Evolutionary conservation across 2,329 filamentous ascomycete species (phyloP).

Genomic region (Allantophomopsis lycopodina): DNA sequence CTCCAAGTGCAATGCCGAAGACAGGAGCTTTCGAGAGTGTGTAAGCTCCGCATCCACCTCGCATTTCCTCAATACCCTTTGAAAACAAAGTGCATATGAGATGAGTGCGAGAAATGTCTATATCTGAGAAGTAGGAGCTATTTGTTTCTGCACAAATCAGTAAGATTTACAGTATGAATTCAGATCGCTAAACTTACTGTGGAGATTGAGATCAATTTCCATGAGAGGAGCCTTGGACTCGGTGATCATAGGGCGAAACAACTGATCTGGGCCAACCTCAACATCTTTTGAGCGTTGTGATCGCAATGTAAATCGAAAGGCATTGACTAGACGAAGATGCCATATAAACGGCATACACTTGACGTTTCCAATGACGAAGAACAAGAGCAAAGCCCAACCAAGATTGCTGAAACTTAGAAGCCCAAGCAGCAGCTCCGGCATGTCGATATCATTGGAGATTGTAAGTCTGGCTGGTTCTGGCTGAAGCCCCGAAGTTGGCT

Average conservation of each 20-base stretch:
- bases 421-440: too few species aligned
- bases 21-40: constrained; percentile 39
- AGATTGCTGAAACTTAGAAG: too few species aligned
- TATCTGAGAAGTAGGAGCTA: constrained; percentile 56
- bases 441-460: too few species aligned
- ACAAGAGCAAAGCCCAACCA: too few species aligned
- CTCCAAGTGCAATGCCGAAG: constrained; percentile 40
- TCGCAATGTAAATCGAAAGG: too few species aligned
- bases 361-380: too few species aligned
- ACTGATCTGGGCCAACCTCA: constrained; percentile 26
- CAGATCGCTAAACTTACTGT: constrained; percentile 29
- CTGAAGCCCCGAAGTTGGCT: too few species aligned
- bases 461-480: too few species aligned
- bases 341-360: too few species aligned
- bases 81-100: constrained; percentile 58
- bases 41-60: constrained; percentile 33
- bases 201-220: constrained; percentile 61
- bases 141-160: constrained; percentile 28
- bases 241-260: constrained; percentile 50
- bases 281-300: too few species aligned
- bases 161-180: too few species aligned
- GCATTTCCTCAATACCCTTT: constrained; percentile 37
- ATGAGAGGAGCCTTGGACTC: constrained; percentile 41
- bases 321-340: too few species aligned
- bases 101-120: constrained; percentile 65